Evolutionary conservation across 2,329 filamentous ascomycete species (phyloP), one percentile per base, ranked within the genome.

Genomic region (Fusarium euwallaceae): DNA sequence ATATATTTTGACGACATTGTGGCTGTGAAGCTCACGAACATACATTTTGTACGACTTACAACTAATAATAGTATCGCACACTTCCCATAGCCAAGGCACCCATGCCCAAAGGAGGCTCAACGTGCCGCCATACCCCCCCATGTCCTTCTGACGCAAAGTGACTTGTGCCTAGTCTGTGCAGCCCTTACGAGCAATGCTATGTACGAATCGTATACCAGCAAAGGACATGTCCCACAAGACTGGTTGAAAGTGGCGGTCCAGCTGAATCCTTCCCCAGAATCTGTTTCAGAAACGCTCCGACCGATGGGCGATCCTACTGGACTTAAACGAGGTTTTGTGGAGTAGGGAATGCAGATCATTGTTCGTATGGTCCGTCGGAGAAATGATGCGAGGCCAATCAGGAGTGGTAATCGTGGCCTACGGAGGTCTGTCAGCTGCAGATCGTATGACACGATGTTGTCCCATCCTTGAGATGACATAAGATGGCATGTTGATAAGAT

Each of bases 41-140:
- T 3, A 29, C 24, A 51, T 29, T 17, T 6, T 5, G 24, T 32
- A 69, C 24, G 4, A 39, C 45, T 32, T n/a, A 3, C 6, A 12
- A 43, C 71, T 72, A 73, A 73, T 65, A 39, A 72, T 73, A 73
- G 71, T 3, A 37, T 36, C 43, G 11, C 20, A 3, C n/a, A 2
- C 2, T 37, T n/a, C 29, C 17, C 22, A 29, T 34, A 32, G 37
- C 9, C 37, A 43, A 43, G 43, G 27, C 59, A 53, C 53, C 70
- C 32, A 27, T 34, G n/a, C 9, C 17, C n/a, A 48, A 24, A 45
- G 27, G n/a, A 37, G 9, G n/a, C 7, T 14, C 11, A 32, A 55
- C 41, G 29, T 20, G 29, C 48, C 29, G 29, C 22, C 22, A 41
- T 48, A 37, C 34, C 58, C 43, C 51, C 51, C 56, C 37, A 64